Percentiles rank a stretch among this genome's conserved stretches.
phyloP scores from a whole-genome alignment of 108 stramenopile genomes.

The Nitzschia palea region DNA sequence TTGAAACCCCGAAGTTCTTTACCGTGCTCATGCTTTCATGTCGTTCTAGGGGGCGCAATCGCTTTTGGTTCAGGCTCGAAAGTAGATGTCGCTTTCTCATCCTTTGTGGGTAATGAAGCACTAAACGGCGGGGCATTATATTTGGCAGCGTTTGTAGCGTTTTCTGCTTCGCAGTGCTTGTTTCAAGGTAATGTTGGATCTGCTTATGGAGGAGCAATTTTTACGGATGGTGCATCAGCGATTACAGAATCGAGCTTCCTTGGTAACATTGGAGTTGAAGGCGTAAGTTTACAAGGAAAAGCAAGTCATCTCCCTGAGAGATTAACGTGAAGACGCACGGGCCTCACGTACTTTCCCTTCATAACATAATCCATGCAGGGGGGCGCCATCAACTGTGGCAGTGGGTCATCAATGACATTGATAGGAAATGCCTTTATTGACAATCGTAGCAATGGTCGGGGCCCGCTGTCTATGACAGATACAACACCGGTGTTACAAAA shows the following conservation, averaged over 20 bases:
- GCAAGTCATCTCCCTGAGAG: neutral
- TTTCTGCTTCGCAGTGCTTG: neutral
- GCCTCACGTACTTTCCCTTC: neutral
- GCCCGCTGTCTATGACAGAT: conserved; percentile 27
- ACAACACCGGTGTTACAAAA: neutral
- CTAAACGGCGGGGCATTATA: conserved; percentile 9
- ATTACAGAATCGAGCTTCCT: conserved; percentile 1
- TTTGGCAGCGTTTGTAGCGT: conserved; percentile 10
- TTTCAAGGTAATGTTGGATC: conserved; percentile 4
- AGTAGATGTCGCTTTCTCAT: neutral
- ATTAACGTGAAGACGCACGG: neutral
- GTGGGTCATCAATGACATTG: conserved; percentile 6
- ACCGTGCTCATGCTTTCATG: neutral
- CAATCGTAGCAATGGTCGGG: conserved; percentile 18
- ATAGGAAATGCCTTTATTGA: conserved; percentile 2
- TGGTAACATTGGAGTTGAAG: conserved; percentile 4
- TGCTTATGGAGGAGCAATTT: conserved; percentile 11
- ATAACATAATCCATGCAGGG: conserved; percentile 15
- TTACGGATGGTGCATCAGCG: neutral
- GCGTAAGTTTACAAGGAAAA: neutral
- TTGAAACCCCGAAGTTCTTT: no score
- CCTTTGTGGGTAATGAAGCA: conserved; percentile 2
- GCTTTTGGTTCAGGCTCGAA: neutral
- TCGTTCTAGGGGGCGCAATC: conserved; percentile 12
- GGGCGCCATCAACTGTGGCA: conserved; percentile 21